Evolutionary conservation across 805 yeast species (phyloP).

Genomic region (Isabelozyma heimii): DNA sequence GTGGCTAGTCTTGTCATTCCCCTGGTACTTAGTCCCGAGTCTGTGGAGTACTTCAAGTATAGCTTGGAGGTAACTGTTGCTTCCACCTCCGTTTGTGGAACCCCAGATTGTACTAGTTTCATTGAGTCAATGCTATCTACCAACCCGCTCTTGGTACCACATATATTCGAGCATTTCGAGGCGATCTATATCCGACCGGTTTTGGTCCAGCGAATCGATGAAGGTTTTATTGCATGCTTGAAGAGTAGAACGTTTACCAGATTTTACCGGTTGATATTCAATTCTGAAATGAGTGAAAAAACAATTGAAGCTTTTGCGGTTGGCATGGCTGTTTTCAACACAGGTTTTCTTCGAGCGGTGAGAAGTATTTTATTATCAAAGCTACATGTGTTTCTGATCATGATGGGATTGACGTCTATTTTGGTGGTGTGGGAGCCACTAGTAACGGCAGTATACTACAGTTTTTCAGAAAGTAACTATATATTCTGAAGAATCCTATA

Average conservation of each 20-base stretch:
- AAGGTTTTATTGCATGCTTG: constrained; percentile 1
- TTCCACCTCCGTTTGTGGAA: constrained; percentile 11
- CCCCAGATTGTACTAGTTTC: not conserved
- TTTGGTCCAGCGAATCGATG: constrained; percentile 6
- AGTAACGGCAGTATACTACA: not conserved
- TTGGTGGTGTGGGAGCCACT: not conserved
- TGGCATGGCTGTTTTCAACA: constrained; percentile 12
- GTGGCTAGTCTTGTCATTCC: constrained; percentile 8
- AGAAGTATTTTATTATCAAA: constrained; percentile 1
- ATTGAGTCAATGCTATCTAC: not conserved
- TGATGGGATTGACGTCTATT: not conserved
- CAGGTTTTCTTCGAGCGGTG: constrained; percentile 12
- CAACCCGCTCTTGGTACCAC: constrained; percentile 5
- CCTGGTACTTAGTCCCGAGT: constrained; percentile 10
- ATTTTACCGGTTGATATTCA: not conserved
- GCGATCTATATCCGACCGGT: constrained; percentile 14
- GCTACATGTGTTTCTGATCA: not conserved
- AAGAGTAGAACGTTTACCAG: not conserved
- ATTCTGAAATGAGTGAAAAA: not conserved
- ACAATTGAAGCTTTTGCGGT: constrained; percentile 1
- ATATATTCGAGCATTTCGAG: constrained; percentile 11
- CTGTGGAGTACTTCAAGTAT: constrained; percentile 8
- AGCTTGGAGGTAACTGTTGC: constrained; percentile 11
- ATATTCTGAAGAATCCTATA: not conserved
- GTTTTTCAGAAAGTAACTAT: not conserved